Conservation (phyloP, 805 yeast genomes). For the Wickerhamiella australiensis region DNA sequence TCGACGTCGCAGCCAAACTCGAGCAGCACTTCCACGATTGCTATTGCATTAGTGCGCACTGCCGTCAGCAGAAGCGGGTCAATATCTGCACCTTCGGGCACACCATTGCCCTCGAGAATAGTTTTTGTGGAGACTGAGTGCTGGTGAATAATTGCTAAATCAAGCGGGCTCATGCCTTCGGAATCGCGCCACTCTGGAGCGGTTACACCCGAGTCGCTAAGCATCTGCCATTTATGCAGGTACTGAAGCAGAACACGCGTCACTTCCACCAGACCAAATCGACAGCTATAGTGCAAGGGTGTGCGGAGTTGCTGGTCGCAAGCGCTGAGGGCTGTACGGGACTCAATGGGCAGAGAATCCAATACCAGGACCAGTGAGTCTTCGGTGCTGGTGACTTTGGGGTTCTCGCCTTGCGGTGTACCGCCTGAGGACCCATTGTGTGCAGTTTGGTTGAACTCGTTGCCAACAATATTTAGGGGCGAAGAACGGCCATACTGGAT, state of each 20-base stretch:
- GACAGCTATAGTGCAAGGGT: conserved; percentile 82
- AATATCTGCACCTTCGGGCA: conserved; percentile 19
- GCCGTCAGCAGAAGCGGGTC: conserved; percentile 47
- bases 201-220: conserved; percentile 18
- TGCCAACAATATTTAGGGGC: conserved; percentile 9
- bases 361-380: conserved; percentile 31
- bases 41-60: conserved; percentile 49
- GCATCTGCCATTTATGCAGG: conserved; percentile 43
- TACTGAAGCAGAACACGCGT: conserved; percentile 45
- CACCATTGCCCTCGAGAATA: conserved; percentile 34
- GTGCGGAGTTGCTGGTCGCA: conserved; percentile 69
- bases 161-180: conserved; percentile 70
- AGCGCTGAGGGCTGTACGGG: conserved; percentile 46
- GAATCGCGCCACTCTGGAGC: conserved; percentile 38
- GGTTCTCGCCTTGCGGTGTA: conserved; percentile 1
- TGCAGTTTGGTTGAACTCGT: conserved; percentile 5
- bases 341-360: conserved; percentile 40
- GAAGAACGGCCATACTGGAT: conserved; percentile 54
- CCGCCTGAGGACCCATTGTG: not conserved
- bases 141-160: conserved; percentile 66
- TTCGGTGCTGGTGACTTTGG: not conserved
- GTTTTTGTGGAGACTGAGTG: conserved; percentile 66
- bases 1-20: conserved; percentile 46
- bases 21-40: conserved; percentile 43
- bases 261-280: conserved; percentile 63